Evolutionary conservation across 2,329 filamentous ascomycete genomes (phyloP).

Genomic region (Zymoseptoria crescenta): DNA sequence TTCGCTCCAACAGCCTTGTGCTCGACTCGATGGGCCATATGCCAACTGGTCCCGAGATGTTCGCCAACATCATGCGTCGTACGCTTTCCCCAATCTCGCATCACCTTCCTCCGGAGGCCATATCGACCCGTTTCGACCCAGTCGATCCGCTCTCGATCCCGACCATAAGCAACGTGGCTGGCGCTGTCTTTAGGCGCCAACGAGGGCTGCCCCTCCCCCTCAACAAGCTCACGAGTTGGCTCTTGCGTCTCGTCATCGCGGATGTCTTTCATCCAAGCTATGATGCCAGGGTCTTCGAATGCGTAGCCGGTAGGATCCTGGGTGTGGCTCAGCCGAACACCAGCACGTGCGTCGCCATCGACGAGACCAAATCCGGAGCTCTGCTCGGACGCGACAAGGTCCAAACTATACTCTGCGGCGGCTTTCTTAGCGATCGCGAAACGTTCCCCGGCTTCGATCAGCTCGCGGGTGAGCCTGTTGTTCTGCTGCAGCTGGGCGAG

Average conservation of each 20-base stretch:
- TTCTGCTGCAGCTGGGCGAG: background rate
- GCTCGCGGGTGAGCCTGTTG: background rate
- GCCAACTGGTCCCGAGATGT: background rate
- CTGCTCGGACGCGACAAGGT: background rate
- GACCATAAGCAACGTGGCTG: background rate
- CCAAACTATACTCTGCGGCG: background rate
- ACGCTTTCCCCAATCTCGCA: background rate
- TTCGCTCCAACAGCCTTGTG: background rate
- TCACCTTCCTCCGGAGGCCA: background rate
- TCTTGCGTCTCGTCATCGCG: background rate
- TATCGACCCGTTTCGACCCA: background rate
- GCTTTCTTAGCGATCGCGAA: background rate
- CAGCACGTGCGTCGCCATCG: background rate
- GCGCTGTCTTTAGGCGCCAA: background rate
- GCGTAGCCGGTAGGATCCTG: background rate
- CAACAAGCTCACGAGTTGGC: background rate
- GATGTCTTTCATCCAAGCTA: background rate
- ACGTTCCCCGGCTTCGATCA: background rate
- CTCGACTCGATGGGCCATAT: background rate
- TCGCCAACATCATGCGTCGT: background rate
- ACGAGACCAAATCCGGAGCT: background rate
- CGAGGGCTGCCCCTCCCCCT: background rate
- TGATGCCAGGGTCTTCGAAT: background rate
- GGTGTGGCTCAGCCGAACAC: background rate
- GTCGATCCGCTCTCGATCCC: background rate